Conservation (phyloP, 2,329 filamentous ascomycete species). For the Fusarium foetens region DNA sequence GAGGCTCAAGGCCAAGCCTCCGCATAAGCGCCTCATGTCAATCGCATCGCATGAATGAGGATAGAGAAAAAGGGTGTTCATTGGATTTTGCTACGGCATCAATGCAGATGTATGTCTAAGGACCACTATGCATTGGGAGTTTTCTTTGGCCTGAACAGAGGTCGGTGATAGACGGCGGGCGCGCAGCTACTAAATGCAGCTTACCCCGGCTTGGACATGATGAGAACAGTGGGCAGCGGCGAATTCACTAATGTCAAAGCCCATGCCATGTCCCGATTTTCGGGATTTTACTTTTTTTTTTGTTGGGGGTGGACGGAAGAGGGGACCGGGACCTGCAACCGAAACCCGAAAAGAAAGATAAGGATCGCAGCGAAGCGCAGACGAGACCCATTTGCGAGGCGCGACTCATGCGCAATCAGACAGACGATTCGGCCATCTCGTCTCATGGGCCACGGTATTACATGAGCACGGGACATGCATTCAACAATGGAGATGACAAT, state of each 20-base stretch:
- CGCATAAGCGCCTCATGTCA: constrained; percentile 43
- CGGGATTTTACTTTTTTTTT: constrained; percentile 37
- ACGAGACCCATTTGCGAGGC: constrained; percentile 35
- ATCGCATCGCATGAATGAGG: constrained; percentile 22
- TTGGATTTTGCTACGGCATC: constrained; percentile 26
- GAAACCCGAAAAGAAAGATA: constrained; percentile 19
- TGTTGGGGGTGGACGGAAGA: constrained; percentile 29
- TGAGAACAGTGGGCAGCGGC: constrained; percentile 30
- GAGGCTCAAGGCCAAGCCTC: constrained; percentile 36
- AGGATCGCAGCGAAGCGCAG: constrained; percentile 40
- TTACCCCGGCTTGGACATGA: constrained; percentile 38
- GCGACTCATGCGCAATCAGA: constrained; percentile 29
- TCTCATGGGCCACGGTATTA: constrained; percentile 38
- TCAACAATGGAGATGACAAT: constrained; percentile 28
- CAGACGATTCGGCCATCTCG: constrained; percentile 10
- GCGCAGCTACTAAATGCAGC: constrained; percentile 17
- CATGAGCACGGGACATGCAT: constrained; percentile 31
- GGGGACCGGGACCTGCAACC: constrained; percentile 31
- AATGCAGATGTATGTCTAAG: constrained; percentile 31
- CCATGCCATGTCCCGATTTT: constrained; percentile 30
- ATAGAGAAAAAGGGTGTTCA: constrained; percentile 10
- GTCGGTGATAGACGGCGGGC: constrained; percentile 40
- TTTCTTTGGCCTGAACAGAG: constrained; percentile 35
- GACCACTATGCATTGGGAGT: constrained; percentile 40
- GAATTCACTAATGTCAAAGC: constrained; percentile 3